Evolutionary conservation across 208 protist genomes (phyloP), one percentile per base, ranked within the genome.

Genomic region (Acanthamoeba lenticulata): DNA sequence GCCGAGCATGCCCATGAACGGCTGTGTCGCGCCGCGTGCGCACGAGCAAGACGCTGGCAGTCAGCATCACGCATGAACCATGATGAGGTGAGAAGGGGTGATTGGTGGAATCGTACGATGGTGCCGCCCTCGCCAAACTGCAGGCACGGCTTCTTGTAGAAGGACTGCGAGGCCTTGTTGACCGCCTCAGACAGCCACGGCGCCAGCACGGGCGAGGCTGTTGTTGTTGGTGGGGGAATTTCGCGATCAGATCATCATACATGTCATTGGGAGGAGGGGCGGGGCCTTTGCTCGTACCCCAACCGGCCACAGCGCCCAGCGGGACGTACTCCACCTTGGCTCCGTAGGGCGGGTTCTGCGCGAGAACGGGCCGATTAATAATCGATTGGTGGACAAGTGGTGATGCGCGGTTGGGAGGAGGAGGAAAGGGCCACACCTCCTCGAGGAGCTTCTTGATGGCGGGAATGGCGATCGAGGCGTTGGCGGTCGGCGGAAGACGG

Each of bases 1-100:
- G 65, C 98, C 94, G 0, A 99, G 97, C 96, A 98, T 98, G 36
- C 96, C 97, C 91, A 99, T 99, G 81, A 99, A 98, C 19, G 98
- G 98, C 88, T 99, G 27, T 6, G 42, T 13, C 17, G 42, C 11
- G 9, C 17, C 6, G 27, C 21, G 62, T 15, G n/a, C 9, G 62
- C 17, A 72, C 27, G n/a, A 72, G 62, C 17, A 13, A 72, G 62
- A 34, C 27, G 62, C 11, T 72, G 17, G n/a, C 52, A 60, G 15
- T 60, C 15, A 38, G 17, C 27, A 72, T 34, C 7, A 72, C 6
- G 62, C 62, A 72, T 40, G 34, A 77, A 77, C 27, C n/a, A 29
- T 29, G 34, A 34, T 40, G 34, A 29, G 65, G 27, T 40, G 34
- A 77, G n/a, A n/a, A n/a, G n/a, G n/a, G n/a, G n/a, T n/a, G n/a